Evolutionary conservation across 768 basidiomycete species (phyloP).

Genomic region (Mycena haematopus): DNA sequence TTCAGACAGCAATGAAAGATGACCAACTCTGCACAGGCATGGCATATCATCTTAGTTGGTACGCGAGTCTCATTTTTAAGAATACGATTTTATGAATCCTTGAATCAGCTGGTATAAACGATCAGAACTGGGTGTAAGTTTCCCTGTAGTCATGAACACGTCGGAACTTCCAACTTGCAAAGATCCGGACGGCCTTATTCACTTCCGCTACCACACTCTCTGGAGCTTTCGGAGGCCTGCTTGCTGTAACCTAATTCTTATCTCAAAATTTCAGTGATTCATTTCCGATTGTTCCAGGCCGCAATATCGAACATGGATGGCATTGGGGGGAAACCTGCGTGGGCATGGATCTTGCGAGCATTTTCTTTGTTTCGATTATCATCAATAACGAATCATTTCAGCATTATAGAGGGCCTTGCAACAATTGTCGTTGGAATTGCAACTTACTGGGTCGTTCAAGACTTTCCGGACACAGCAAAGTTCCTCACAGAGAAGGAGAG

Average conservation of each 20-base stretch:
- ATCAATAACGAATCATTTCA: conserved; percentile 37
- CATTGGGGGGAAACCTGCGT: conserved; percentile 62
- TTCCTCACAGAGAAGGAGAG: conserved; percentile 73
- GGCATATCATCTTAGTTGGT: conserved; percentile 30
- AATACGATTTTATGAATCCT: not conserved
- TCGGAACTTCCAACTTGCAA: not conserved
- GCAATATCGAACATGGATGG: conserved; percentile 77
- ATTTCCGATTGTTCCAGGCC: conserved; percentile 48
- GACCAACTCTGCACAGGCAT: conserved; percentile 11
- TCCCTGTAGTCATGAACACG: not conserved
- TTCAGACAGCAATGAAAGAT: conserved; percentile 61
- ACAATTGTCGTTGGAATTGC: conserved; percentile 64
- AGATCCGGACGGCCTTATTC: conserved; percentile 66
- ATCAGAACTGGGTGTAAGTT: conserved; percentile 63
- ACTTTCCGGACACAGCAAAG: conserved; percentile 78
- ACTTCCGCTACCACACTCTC: conserved; percentile 82
- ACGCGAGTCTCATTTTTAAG: not conserved
- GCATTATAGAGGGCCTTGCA: conserved; percentile 75
- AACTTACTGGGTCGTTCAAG: conserved; percentile 78
- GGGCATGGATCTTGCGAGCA: conserved; percentile 53
- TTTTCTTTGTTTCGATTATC: conserved; percentile 14
- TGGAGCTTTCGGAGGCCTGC: conserved; percentile 51
- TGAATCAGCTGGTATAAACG: conserved; percentile 80
- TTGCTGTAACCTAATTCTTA: conserved; percentile 3
- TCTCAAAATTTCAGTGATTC: not conserved